A percentile compares a stretch with the other conserved stretches of the same genome.
Conservation (phyloP, 2,329 filamentous ascomycete species). For the Colletotrichum liaoningense region DNA sequence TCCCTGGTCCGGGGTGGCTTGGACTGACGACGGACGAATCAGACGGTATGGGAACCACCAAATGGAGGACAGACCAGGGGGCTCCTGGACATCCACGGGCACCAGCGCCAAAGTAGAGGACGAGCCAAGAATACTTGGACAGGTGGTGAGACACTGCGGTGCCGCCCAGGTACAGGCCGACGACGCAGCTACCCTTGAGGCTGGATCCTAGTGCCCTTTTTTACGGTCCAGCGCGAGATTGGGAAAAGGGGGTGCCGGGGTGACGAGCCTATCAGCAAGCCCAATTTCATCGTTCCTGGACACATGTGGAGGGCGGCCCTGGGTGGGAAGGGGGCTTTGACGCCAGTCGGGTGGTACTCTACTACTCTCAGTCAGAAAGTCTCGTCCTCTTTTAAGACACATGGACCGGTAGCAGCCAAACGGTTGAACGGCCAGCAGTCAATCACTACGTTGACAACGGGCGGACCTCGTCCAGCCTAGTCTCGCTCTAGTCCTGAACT, state of each 20-base stretch:
- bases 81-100: not conserved
- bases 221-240: conserved; percentile 27
- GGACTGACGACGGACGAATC: conserved; percentile 22
- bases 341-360: conserved; percentile 1
- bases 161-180: conserved; percentile 32
- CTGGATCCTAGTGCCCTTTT: conserved; percentile 11
- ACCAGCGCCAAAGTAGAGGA: conserved; percentile 30
- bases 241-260: conserved; percentile 33
- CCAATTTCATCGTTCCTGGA: conserved; percentile 28
- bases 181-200: conserved; percentile 33
- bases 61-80: conserved; percentile 21
- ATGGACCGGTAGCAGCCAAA: conserved; percentile 1
- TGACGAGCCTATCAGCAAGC: conserved; percentile 27
- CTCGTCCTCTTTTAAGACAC: not conserved
- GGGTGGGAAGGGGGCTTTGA: not conserved
- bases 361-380: not conserved
- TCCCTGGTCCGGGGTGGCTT: conserved; percentile 18
- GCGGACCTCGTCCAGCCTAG: not conserved
- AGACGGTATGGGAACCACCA: conserved; percentile 11
- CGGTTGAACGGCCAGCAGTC: conserved; percentile 27
- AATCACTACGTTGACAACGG: conserved; percentile 23
- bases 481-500: conserved; percentile 11
- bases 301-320: not conserved
- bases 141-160: conserved; percentile 33
- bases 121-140: conserved; percentile 32